phyloP scores from a whole-genome alignment of 495 filamentous ascomycete genomes.

The Bacidia gigantensis region DNA sequence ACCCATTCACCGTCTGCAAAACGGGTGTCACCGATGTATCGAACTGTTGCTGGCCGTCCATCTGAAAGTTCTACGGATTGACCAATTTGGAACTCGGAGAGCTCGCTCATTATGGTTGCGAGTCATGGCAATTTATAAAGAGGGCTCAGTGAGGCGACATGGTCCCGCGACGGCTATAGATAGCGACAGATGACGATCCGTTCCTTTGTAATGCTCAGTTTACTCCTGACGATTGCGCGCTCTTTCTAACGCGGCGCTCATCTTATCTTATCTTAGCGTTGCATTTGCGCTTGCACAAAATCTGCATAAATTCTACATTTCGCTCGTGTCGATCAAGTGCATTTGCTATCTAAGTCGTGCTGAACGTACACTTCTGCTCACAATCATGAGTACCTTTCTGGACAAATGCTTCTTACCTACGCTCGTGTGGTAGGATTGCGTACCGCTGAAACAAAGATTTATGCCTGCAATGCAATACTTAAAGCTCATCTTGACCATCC shows the following conservation, averaged over 20 bases:
- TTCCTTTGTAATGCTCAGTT: neutral
- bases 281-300: neutral
- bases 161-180: neutral
- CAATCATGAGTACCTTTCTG: no score
- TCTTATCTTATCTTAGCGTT: conserved; percentile 3
- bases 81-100: conserved; percentile 32
- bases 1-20: conserved; percentile 81
- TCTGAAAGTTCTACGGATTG: conserved; percentile 58
- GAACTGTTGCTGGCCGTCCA: conserved; percentile 61
- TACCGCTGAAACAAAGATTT: no score
- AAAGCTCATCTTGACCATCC: no score
- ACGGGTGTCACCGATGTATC: conserved; percentile 63
- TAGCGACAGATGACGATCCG: neutral
- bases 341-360: no score
- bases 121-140: conserved; percentile 12
- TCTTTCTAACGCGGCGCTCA: neutral
- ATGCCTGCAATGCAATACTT: no score
- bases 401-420: no score
- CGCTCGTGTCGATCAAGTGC: no score
- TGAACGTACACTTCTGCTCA: no score
- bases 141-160: neutral
- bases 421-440: no score
- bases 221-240: neutral
- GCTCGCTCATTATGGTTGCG: conserved; percentile 15
- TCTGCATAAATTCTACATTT: neutral